Evolutionary conservation across 1,139 yeast species (phyloP), one percentile per base, ranked within the genome.

Genomic region (Suhomyces maxii): DNA sequence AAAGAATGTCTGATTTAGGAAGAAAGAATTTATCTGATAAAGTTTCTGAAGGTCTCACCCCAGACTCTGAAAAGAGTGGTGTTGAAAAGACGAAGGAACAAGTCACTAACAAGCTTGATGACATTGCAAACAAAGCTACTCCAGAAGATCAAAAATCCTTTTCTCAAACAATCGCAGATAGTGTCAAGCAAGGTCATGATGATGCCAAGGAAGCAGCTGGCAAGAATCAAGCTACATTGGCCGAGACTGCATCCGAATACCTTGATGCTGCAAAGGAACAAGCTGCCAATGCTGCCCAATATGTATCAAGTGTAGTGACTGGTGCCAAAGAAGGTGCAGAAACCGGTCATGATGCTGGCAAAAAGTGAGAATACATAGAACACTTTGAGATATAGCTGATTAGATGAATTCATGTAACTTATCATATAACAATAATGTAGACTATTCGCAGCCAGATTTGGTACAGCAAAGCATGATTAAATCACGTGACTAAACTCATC

Each of bases 11-110:
- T 60, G 90, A 85, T 80, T 68, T 78, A 54, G 89, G 88, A 58
- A 86, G 96, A 85, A 88, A 88, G 70, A 70, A 77, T 64, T 76
- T 89, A 60, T 59, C 84, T 55, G 86, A 83, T 65, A 88, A 89
- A 72, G 71, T 80, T 54, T 48, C 76, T 48, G 96, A 89, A 77
- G 62, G 79, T 45, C 53, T 86, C 47, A 87, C 80, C 58, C 96
- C 97, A 62, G 84, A 89, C 49, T 69, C 80, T 44, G 77, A 86
- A 65, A 89, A 89, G 77, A 55, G 83, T 41, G 69, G 75, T 57
- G 67, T 71, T 38, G 86, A 89, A 59, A 73, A 85, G 70, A 83
- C 83, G 54, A 84, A 86, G 76, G 96, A 89, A 71, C 50, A 67
- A 35, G 83, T 80, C 53, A 84, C 95, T 47, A 83, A 79, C 62